These are phyloP conservation scores for Triticum timopheevii DNA, from an alignment of 176 grass and related monocot species.

Conservation along the genomic window DNA sequence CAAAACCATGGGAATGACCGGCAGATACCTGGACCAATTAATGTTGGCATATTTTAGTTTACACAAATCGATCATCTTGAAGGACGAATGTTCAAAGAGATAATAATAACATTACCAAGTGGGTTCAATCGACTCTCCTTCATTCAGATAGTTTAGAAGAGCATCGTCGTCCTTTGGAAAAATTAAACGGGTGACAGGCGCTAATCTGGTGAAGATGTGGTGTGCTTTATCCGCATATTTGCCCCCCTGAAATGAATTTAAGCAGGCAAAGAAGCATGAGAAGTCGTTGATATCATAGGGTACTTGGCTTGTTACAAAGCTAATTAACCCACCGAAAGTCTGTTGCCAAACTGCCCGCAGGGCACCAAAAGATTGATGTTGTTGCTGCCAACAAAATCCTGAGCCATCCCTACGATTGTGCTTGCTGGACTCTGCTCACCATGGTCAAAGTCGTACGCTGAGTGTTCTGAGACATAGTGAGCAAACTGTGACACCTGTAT, in stretches of 20 bases:
- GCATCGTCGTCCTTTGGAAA: no score
- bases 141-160: constrained; percentile 51
- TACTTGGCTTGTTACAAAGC: not conserved
- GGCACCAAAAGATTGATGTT: constrained; percentile 50
- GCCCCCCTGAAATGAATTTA: constrained; percentile 43
- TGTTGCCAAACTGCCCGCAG: constrained; percentile 73
- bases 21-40: constrained; percentile 60
- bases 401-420: constrained; percentile 93
- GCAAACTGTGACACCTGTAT: constrained; percentile 76
- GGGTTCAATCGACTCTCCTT: constrained; percentile 80
- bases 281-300: not conserved
- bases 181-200: no score
- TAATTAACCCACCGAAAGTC: constrained; percentile 33
- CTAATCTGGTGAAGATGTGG: no score
- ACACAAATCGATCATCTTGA: not conserved
- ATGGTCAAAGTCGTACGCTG: constrained; percentile 55
- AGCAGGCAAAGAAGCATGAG: not conserved
- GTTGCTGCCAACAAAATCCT: constrained; percentile 67
- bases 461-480: constrained; percentile 90
- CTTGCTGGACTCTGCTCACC: constrained; percentile 65
- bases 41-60: not conserved
- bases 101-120: constrained; percentile 53
- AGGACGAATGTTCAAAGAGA: not conserved
- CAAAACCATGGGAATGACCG: constrained; percentile 49
- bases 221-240: no score